phyloP scores from a whole-genome alignment of 2,329 filamentous ascomycete genomes.

The Clarireedia hainanense region DNA sequence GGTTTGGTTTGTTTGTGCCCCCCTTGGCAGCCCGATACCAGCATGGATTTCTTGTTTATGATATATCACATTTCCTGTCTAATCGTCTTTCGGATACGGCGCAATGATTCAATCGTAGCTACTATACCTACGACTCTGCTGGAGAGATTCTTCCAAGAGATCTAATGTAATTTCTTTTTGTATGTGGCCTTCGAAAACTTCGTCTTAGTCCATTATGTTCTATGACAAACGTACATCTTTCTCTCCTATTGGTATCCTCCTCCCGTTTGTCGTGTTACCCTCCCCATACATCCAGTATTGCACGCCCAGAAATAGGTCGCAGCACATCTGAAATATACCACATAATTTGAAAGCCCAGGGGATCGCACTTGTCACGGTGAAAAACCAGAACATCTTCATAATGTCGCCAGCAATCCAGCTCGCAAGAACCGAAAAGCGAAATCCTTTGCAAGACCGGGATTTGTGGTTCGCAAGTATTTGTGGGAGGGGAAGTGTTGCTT shows the following conservation, averaged over 20 bases:
- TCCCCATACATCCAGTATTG: constrained; percentile 67
- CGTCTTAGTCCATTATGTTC: neutral
- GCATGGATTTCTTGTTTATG: neutral
- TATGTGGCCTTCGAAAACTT: neutral
- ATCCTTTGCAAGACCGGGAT: constrained; percentile 65
- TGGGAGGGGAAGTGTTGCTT: constrained; percentile 74
- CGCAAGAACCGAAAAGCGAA: constrained; percentile 65
- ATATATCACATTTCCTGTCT: neutral
- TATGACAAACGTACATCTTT: constrained; percentile 26
- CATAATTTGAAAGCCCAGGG: constrained; percentile 76
- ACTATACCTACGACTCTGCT: too few species aligned
- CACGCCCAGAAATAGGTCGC: constrained; percentile 65
- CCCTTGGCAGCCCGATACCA: neutral
- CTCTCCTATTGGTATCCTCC: constrained; percentile 20
- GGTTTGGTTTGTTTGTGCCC: neutral
- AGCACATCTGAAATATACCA: constrained; percentile 71
- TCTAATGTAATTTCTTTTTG: too few species aligned
- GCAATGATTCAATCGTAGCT: too few species aligned
- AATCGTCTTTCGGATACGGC: neutral
- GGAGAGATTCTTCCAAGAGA: too few species aligned
- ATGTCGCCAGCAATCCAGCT: constrained; percentile 75
- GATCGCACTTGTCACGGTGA: constrained; percentile 61
- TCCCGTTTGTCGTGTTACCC: constrained; percentile 29
- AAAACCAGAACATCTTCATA: constrained; percentile 87
- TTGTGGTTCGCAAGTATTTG: constrained; percentile 67